Evolutionary conservation across 768 basidiomycete species (phyloP), one percentile per base, ranked within the genome.

Genomic region (Lactarius indigo): DNA sequence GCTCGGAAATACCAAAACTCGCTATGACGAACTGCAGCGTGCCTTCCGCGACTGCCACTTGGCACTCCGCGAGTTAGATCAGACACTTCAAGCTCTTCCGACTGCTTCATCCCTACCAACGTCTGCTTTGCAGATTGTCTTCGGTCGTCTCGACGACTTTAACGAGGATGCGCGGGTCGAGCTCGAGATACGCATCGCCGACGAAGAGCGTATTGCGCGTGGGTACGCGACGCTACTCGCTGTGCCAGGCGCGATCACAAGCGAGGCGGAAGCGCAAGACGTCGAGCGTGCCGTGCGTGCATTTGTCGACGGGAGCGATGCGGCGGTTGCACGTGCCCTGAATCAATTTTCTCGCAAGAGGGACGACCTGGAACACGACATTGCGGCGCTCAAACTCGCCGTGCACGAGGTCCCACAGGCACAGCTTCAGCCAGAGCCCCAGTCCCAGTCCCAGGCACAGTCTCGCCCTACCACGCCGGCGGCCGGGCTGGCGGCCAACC

Each of bases 161-260:
- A 84, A 84, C 5, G 92, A 93, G 73, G 92, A 93, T 69, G 85
- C 85, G 1, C 85, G 90, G 1, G 92, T 94, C 12, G 92, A 94
- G 73, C 77, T 94, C 26, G 92, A 94, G 76, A 93, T 94, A 47
- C 84, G 85, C 28, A 77, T 87, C 12, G 83, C 88, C 2, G 92
- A 94, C 72, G 91, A 91, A 68, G 82, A 81, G 13, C 81, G 93
- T 17, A 79, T 88, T 0, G 78, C 79, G 8, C 81, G 81, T 9
- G 91, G 91, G 3, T 93, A 87, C 66, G 85, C 87, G 70, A 86
- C 88, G 0, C 74, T 92, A n/a, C 77, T 92, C 15, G 76, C 79
- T 18, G 79, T 92, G 3, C 83, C 84, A 28, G 84, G 84, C 1
- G 86, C 85, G 31, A 72, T 75, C 35, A 57, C 64, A 6, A 65